Percentiles rank a stretch among this genome's conserved stretches.
Evolutionary conservation across 2,329 filamentous ascomycete species (phyloP).

Genomic region (Colletotrichum phormii): DNA sequence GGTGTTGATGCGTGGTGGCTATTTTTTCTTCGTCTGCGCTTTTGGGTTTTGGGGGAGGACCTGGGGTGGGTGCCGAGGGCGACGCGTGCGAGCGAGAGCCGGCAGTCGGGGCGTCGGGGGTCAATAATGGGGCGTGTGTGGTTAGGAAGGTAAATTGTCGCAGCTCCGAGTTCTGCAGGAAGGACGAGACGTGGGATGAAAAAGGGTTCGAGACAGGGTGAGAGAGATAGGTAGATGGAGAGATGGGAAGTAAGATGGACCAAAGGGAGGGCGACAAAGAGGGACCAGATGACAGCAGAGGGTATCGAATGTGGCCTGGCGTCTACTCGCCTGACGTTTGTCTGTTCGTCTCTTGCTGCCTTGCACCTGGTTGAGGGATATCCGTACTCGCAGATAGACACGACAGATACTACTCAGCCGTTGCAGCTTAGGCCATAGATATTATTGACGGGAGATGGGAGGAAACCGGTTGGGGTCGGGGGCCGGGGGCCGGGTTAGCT

Average conservation of each 20-base stretch:
- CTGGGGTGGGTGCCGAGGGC: slow-evolving; percentile 28
- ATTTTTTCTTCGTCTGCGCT: not conserved
- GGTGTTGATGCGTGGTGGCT: slow-evolving; percentile 31
- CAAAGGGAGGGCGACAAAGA: not conserved
- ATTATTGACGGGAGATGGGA: slow-evolving; percentile 8
- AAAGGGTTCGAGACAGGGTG: not conserved
- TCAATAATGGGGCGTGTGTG: not conserved
- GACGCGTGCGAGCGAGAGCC: slow-evolving; percentile 15
- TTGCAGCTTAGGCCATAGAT: slow-evolving; percentile 11
- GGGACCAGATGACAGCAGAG: not conserved
- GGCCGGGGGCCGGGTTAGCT: slow-evolving; percentile 6
- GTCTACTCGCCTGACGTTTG: not conserved
- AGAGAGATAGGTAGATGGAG: no score
- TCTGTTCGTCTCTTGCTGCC: not conserved
- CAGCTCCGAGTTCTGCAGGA: not conserved
- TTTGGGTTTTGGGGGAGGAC: not conserved
- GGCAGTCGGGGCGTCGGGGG: not conserved
- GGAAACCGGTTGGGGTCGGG: not conserved
- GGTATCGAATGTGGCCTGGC: not conserved
- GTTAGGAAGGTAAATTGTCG: not conserved
- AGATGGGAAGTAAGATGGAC: no score
- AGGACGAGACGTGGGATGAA: not conserved
- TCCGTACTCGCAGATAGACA: no score
- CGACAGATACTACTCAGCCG: not conserved
- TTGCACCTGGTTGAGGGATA: not conserved